Conservation (phyloP, 306 rosid genomes). For the Argentina anserina region DNA sequence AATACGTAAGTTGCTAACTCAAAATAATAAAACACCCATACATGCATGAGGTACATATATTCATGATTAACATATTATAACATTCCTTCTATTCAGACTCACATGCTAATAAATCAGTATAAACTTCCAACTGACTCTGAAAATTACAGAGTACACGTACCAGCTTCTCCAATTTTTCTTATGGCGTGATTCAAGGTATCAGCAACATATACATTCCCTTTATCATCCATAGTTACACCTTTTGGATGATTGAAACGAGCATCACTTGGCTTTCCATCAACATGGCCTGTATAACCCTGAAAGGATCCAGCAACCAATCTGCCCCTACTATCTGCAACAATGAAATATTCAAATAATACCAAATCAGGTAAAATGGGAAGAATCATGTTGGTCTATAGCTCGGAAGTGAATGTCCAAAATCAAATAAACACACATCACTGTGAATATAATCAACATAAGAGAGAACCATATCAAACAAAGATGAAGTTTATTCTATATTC, state of each 20-base stretch:
- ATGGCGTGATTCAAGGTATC: constrained; percentile 87
- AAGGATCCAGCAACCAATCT: constrained; percentile 98
- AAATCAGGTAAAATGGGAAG: background rate
- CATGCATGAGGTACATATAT: background rate
- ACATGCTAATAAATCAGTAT: constrained; percentile 8
- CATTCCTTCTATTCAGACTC: constrained; percentile 13
- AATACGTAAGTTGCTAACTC: background rate
- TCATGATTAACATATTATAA: background rate
- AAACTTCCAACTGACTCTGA: constrained; percentile 23
- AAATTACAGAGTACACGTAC: constrained; percentile 44
- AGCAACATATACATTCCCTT: constrained; percentile 95
- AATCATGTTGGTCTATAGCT: background rate
- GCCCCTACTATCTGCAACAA: constrained; percentile 88
- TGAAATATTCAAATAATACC: background rate
- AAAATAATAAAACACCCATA: background rate
- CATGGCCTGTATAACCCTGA: constrained; percentile 87
- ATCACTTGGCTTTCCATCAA: constrained; percentile 92
- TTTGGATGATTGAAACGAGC: constrained; percentile 94
- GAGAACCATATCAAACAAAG: background rate
- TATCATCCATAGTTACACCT: constrained; percentile 88
- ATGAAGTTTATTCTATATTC: background rate
- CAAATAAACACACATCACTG: background rate
- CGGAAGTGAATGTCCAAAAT: background rate
- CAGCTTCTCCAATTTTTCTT: constrained; percentile 93
- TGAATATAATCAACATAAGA: background rate